phyloP scores from a whole-genome alignment of 139 green algal species.

The Coelastrella sp. region DNA sequence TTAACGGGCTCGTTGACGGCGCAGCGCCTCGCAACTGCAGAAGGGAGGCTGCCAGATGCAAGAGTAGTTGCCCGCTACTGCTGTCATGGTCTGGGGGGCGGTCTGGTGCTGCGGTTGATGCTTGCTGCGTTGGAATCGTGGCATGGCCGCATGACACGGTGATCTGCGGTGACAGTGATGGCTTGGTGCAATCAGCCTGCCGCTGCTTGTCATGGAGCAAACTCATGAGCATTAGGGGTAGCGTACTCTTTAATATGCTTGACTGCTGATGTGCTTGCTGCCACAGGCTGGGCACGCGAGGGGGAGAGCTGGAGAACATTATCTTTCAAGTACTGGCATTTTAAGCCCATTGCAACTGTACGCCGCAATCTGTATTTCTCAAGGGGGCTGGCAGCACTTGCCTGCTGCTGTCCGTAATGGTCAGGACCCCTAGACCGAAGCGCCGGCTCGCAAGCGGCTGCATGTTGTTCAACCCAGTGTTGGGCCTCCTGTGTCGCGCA shows the following conservation, averaged over 20 bases:
- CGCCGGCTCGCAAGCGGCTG: background rate
- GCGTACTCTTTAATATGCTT: too few species aligned
- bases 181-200: too few species aligned
- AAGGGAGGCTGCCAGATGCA: constrained; percentile 66
- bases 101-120: background rate
- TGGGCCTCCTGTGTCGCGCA: background rate
- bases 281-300: too few species aligned
- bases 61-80: background rate
- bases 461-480: background rate
- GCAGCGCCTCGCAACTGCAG: constrained; percentile 77
- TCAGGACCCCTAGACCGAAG: constrained; percentile 20
- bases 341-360: background rate
- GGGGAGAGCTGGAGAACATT: too few species aligned
- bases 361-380: background rate
- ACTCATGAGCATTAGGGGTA: too few species aligned
- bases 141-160: too few species aligned
- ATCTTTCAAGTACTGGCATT: too few species aligned
- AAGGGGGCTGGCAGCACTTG: background rate
- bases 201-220: too few species aligned
- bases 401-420: background rate
- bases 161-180: too few species aligned
- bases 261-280: too few species aligned
- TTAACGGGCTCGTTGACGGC: constrained; percentile 9
- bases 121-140: background rate
- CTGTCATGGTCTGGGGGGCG: too few species aligned